Evolutionary conservation across 1,284 basidiomycete genomes (phyloP), one percentile per base, ranked within the genome.

Genomic region (Heliocybe sulcata): DNA sequence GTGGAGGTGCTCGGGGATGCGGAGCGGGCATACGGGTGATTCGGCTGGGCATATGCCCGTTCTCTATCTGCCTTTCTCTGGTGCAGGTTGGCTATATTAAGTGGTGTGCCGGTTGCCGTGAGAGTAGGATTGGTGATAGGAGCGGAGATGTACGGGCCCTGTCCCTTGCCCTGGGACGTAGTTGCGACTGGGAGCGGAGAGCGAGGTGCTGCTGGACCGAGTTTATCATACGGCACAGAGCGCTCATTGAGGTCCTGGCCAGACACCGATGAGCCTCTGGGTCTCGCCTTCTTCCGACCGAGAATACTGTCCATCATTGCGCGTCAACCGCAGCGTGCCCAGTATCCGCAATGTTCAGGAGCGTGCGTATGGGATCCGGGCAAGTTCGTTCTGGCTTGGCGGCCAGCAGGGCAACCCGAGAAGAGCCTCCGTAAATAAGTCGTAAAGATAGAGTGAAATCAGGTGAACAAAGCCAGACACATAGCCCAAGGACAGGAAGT

Each of bases 81-180:
- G 50, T 76, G 72, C 60, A 80, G 68, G 20, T 73, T 72, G 63
- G 75, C 80, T 56, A 78, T 73, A 67, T 83, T 87, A 62, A 88
- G 70, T 59, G 87, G 86, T 12, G 83, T 83, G 50, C 88, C 87
- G 63, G 78, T 74, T 54, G 77, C 57, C 2, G 86, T 88, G 53
- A 90, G 77, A 9, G 82, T 81, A 12, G 88, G 88, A 63, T 90
- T 90, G 16, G 88, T 88, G 61, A 85, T 83, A 3, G 88, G 88
- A 3, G 87, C 87, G 42, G 86, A 90, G 58, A 90, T 90, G 50
- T 47, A 57, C 35, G 61, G 54, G 53, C 63, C 58, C 50, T 42
- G 38, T 31, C 76, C 75, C 64, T 80, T 74, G 45, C 77, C 81
- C 64, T 84, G 81, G 27, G 77, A 81, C 51, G 78, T 68, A 2